Evolutionary conservation across 1,139 yeast species (phyloP), one percentile per base, ranked within the genome.

Genomic region (Tardiomyces blankii): DNA sequence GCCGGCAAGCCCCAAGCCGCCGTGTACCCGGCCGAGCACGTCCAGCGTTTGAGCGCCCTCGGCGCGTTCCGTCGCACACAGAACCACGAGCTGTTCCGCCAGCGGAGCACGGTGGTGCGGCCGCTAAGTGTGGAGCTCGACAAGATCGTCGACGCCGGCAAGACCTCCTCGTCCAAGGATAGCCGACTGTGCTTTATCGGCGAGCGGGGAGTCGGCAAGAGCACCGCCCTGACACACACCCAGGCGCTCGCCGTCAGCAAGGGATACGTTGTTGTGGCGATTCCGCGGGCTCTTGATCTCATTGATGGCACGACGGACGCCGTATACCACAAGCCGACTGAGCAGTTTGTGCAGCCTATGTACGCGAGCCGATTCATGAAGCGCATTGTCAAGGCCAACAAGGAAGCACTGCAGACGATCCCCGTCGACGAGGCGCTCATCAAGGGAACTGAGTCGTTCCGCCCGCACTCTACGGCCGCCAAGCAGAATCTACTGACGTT

Each of bases 261-360:
- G n/a, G 73, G 76, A 8, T 70, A 75, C 18, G 68, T 86, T 18
- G 67, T 85, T 2, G 60, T 89, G 43, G 87, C 86, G 49, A 65
- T 89, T 25, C 78, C 87, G 27, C 69, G 79, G 50, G 80, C 88
- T 1, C 76, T 73, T 42, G 65, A 69, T 33, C 69, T 87, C 21
- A 69, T 80, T 19, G 78, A 85, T 54, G 97, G 96, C 46, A 68
- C 84, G 33, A 74, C 70, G 49, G 94, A 85, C 61, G 84, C 78
- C 58, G 68, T 75, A 46, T 74, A 65, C 54, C 82, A 83, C 61
- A 67, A 69, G 35, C 66, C 65, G 42, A 57, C 72, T 30, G 66
- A 68, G 25, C 59, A 69, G 44, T 86, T 79, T 61, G 82, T 78
- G 46, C 96, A 88, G 63, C 95, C 95, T 47, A 83, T 83, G 93